phyloP scores from a whole-genome alignment of 805 yeast genomes.

The Pichia exigua region DNA sequence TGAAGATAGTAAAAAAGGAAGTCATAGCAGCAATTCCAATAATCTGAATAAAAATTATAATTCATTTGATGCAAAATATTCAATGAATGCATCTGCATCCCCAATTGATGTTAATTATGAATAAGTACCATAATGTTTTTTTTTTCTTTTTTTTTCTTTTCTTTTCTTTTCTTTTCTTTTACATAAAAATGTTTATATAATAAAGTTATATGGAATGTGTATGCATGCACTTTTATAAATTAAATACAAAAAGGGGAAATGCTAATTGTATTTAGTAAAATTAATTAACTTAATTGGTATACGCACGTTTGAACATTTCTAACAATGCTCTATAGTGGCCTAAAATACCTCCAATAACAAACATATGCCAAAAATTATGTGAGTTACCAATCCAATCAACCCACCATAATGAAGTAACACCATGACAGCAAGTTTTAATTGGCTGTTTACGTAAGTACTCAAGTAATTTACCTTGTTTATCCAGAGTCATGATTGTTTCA shows the following conservation, averaged over 20 bases:
- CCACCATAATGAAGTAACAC: conserved; percentile 69
- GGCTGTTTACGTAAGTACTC: conserved; percentile 38
- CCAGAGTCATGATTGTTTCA: conserved; percentile 26
- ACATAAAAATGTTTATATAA: not conserved
- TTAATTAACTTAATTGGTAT: not conserved
- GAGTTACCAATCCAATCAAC: conserved; percentile 67
- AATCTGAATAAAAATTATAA: not conserved
- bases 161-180: too few species aligned
- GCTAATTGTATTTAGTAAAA: too few species aligned
- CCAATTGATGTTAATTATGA: conserved; percentile 6
- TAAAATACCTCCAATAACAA: conserved; percentile 80
- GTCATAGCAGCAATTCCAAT: not conserved
- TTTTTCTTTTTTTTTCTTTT: too few species aligned
- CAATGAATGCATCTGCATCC: conserved; percentile 5
- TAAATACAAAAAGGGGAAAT: not conserved
- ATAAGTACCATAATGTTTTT: not conserved
- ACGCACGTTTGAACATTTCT: conserved; percentile 47
- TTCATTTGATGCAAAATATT: conserved; percentile 8
- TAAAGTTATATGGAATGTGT: not conserved
- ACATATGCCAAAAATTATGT: conserved; percentile 91
- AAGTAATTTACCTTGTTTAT: conserved; percentile 21
- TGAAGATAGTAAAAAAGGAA: not conserved
- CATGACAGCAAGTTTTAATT: conserved; percentile 23
- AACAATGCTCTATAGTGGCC: conserved; percentile 81
- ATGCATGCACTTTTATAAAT: not conserved